phyloP scores from a whole-genome alignment of 306 rosid genomes.

The Arachis hypogaea region DNA sequence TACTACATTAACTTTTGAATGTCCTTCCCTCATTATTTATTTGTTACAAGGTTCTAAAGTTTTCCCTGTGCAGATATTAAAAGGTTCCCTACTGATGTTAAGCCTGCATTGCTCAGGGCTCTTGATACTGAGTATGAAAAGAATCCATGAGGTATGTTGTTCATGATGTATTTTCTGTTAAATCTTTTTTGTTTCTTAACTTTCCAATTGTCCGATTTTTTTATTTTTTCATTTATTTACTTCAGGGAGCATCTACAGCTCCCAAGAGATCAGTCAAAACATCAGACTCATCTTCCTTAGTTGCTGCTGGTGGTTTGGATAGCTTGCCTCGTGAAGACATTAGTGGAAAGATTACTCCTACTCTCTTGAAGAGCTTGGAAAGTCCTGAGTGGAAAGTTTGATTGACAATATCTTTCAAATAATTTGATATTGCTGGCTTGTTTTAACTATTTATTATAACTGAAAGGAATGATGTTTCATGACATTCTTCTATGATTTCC shows the following conservation, averaged over 20 bases:
- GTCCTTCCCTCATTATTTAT: slow-evolving; percentile 12
- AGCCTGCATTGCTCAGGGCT: slow-evolving; percentile 97
- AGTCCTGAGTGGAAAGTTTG: slow-evolving; percentile 95
- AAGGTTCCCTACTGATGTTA: slow-evolving; percentile 91
- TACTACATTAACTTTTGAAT: slow-evolving; percentile 34
- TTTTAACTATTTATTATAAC: neutral
- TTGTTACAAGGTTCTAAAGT: slow-evolving; percentile 34
- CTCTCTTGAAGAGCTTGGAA: slow-evolving; percentile 85
- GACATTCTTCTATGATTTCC: no score
- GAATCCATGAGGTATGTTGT: no score
- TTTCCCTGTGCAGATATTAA: slow-evolving; percentile 73
- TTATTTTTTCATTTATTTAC: neutral
- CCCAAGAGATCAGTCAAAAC: slow-evolving; percentile 70
- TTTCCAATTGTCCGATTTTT: slow-evolving; percentile 20
- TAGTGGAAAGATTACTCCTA: slow-evolving; percentile 87
- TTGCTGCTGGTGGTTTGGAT: slow-evolving; percentile 69
- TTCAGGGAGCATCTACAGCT: slow-evolving; percentile 81
- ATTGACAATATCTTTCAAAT: slow-evolving; percentile 13
- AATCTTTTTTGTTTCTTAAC: no score
- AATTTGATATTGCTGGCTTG: slow-evolving; percentile 17
- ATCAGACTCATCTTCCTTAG: slow-evolving; percentile 63
- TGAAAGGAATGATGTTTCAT: slow-evolving; percentile 16
- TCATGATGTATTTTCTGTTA: no score
- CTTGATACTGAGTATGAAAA: slow-evolving; percentile 80
- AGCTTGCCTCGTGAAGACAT: slow-evolving; percentile 98